A percentile compares a stretch with the other conserved stretches of the same genome.
Conservation (phyloP, 2,329 filamentous ascomycete species). For the Septoria petroselini region DNA sequence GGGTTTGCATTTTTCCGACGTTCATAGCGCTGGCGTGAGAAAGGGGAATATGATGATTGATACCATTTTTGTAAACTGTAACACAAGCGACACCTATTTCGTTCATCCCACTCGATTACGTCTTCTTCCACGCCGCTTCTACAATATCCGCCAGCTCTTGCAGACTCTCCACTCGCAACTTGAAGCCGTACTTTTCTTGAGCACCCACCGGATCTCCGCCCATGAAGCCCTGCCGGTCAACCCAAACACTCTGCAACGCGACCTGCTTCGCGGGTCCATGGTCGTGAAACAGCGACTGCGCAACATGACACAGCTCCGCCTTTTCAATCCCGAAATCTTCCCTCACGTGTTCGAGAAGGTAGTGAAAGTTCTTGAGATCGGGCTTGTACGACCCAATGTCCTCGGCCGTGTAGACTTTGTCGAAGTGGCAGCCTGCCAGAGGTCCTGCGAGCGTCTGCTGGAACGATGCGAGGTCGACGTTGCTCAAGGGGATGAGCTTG, state of each 20-base stretch:
- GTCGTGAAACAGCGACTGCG: conserved; percentile 65
- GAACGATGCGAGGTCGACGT: conserved; percentile 57
- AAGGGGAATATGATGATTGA: conserved; percentile 15
- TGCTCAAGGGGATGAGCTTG: conserved; percentile 61
- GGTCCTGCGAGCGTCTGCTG: conserved; percentile 47
- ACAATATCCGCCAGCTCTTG: conserved; percentile 60
- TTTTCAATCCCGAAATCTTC: conserved; percentile 57
- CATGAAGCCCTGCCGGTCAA: conserved; percentile 54
- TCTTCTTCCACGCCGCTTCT: conserved; percentile 40
- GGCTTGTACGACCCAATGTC: conserved; percentile 73
- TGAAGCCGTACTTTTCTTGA: conserved; percentile 51
- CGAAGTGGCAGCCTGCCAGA: conserved; percentile 56
- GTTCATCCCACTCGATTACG: too few species aligned
- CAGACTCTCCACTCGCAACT: conserved; percentile 59
- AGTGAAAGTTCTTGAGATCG: conserved; percentile 60
- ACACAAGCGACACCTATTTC: too few species aligned
- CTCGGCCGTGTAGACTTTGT: conserved; percentile 66
- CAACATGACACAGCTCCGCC: conserved; percentile 62
- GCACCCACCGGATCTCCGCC: conserved; percentile 43
- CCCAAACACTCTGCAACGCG: conserved; percentile 63
- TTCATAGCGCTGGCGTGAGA: conserved; percentile 11
- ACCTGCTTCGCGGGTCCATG: conserved; percentile 62
- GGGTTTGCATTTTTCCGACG: too few species aligned
- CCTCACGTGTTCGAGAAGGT: conserved; percentile 57
- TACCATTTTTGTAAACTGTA: too few species aligned